These are phyloP conservation scores for Kluyveromyces starmeri DNA, from an alignment of 805 yeast species.

Conservation along the genomic window DNA sequence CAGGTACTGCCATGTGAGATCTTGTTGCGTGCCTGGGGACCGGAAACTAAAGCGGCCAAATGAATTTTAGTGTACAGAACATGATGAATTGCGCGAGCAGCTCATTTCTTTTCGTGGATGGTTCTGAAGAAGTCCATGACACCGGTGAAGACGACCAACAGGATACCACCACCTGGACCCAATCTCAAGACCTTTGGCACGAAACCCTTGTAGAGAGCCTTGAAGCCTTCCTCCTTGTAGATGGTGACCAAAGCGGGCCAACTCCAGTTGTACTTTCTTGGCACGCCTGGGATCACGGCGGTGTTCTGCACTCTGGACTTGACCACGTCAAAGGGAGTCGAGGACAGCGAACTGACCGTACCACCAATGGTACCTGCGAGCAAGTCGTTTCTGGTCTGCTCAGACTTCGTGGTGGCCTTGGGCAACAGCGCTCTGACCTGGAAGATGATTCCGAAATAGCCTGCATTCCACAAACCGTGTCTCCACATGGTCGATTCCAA, in stretches of 20 bases:
- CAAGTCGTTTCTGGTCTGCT: constrained; percentile 78
- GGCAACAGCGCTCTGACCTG: constrained; percentile 79
- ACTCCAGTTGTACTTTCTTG: constrained; percentile 89
- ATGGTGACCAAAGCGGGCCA: constrained; percentile 67
- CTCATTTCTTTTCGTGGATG: constrained; percentile 3
- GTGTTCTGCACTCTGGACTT: constrained; percentile 90
- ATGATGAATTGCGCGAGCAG: no score
- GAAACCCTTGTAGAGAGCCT: constrained; percentile 91
- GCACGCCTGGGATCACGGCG: constrained; percentile 56
- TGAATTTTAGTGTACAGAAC: no score
- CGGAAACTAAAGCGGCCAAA: no score
- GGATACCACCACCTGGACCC: constrained; percentile 99
- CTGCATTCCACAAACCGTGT: constrained; percentile 95
- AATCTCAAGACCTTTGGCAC: constrained; percentile 93
- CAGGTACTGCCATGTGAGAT: no score
- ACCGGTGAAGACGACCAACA: constrained; percentile 91
- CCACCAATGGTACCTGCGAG: constrained; percentile 96
- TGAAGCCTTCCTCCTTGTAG: constrained; percentile 79
- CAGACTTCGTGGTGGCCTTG: constrained; percentile 56
- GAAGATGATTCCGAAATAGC: constrained; percentile 91
- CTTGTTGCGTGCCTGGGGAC: no score
- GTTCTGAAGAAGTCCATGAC: constrained; percentile 88
- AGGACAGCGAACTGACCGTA: constrained; percentile 86
- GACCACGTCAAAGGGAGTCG: constrained; percentile 96
- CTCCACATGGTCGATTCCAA: constrained; percentile 97